A percentile compares a stretch with the other conserved stretches of the same genome.
Conservation (phyloP, 2,329 filamentous ascomycete species). For the Hymenoscyphus scutula region DNA sequence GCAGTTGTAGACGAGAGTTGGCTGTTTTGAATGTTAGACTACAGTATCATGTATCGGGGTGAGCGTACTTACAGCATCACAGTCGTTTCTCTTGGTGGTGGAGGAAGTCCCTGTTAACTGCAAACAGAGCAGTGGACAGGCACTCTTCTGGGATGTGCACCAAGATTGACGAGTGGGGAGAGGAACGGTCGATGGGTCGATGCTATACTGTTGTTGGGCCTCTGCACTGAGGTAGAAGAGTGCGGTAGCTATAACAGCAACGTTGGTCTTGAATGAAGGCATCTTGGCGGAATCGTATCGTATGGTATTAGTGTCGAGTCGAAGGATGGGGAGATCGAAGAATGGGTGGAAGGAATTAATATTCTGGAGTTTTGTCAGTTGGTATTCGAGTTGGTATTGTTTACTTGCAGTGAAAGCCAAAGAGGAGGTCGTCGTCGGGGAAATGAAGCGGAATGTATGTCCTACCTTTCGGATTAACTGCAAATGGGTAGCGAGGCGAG, state of each 20-base stretch:
- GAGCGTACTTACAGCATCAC: slow-evolving; percentile 56
- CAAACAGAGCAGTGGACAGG: slow-evolving; percentile 71
- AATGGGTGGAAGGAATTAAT: background rate
- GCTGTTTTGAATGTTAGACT: slow-evolving; percentile 37
- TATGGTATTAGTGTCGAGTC: slow-evolving; percentile 6
- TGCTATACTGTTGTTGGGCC: slow-evolving; percentile 55
- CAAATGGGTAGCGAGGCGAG: slow-evolving; percentile 4
- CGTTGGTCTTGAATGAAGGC: slow-evolving; percentile 49
- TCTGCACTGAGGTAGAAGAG: slow-evolving; percentile 42
- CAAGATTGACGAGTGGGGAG: slow-evolving; percentile 47
- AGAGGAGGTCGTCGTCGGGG: background rate
- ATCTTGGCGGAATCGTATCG: slow-evolving; percentile 38
- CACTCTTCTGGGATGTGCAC: slow-evolving; percentile 61
- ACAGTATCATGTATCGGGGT: background rate
- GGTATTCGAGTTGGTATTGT: background rate
- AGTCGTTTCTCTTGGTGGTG: slow-evolving; percentile 59
- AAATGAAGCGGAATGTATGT: slow-evolving; percentile 5
- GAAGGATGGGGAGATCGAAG: background rate
- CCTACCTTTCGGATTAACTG: background rate
- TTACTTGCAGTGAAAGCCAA: background rate
- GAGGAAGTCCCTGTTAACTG: slow-evolving; percentile 48
- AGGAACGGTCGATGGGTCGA: slow-evolving; percentile 61
- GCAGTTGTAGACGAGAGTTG: slow-evolving; percentile 66
- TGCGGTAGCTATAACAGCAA: slow-evolving; percentile 48
- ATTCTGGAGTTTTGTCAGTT: background rate